Percentiles rank a stretch among this genome's conserved stretches.
Evolutionary conservation across 2,329 filamentous ascomycete genomes (phyloP).

Genomic region (Aureobasidium uvarum): DNA sequence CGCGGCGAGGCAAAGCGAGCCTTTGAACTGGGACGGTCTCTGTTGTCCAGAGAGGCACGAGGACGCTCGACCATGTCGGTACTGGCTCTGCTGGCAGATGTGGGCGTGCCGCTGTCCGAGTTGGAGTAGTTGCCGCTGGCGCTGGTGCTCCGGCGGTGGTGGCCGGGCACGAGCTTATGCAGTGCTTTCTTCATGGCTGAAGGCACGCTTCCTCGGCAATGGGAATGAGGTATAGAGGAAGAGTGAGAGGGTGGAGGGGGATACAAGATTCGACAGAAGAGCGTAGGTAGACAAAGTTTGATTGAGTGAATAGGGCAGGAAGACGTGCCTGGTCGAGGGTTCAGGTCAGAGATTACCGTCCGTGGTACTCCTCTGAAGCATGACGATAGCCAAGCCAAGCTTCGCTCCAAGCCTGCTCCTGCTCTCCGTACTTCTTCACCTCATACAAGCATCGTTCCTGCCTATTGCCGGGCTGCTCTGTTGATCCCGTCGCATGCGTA

Average conservation of each 20-base stretch:
- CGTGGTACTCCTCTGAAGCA: too few relatives aligned
- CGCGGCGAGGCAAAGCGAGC: slow-evolving; percentile 14
- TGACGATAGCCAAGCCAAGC: background rate
- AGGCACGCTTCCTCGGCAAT: background rate
- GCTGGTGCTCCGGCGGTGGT: slow-evolving; percentile 25
- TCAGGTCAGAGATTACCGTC: slow-evolving; percentile 19
- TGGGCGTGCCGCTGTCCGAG: slow-evolving; percentile 24
- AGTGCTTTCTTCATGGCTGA: slow-evolving; percentile 26
- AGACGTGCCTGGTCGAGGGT: background rate
- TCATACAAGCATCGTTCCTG: background rate
- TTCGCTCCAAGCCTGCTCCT: slow-evolving; percentile 4
- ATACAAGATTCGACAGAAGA: background rate
- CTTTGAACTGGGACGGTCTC: background rate
- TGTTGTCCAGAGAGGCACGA: slow-evolving; percentile 6
- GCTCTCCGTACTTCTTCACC: too few relatives aligned
- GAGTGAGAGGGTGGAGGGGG: background rate
- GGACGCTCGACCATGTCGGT: slow-evolving; percentile 10
- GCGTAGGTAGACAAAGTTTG: too few relatives aligned
- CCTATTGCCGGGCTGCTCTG: background rate
- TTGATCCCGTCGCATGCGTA: background rate
- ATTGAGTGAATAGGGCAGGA: background rate
- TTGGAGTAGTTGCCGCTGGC: slow-evolving; percentile 12
- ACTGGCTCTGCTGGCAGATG: slow-evolving; percentile 20
- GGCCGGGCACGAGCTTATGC: slow-evolving; percentile 24
- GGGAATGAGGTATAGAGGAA: background rate